Conservation (phyloP, 306 rosid species). For the Crataegus laevigata region DNA sequence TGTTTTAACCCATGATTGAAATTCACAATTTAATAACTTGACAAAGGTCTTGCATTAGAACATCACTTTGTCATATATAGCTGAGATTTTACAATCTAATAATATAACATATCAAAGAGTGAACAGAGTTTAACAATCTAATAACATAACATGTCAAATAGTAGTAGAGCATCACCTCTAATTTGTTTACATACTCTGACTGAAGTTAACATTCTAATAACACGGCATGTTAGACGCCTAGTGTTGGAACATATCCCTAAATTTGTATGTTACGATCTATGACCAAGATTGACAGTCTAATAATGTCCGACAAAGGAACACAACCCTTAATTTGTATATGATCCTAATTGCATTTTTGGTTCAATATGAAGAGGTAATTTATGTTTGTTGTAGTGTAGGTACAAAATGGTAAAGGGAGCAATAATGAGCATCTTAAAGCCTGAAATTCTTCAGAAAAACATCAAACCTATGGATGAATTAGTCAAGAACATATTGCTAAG, state of each 20-base stretch:
- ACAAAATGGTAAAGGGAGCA: slow-evolving; percentile 30
- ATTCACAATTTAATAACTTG: no score
- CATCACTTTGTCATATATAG: background rate
- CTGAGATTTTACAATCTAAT: background rate
- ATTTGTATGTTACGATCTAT: no score
- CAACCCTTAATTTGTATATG: background rate
- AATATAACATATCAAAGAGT: no score
- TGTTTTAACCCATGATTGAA: background rate
- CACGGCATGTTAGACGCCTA: no score
- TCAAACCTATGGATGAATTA: slow-evolving; percentile 34
- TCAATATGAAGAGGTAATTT: background rate
- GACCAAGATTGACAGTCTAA: no score
- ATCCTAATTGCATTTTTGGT: background rate
- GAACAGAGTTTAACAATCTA: no score
- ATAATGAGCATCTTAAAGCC: slow-evolving; percentile 45
- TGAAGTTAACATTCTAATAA: no score
- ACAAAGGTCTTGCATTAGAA: no score
- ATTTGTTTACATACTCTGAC: no score
- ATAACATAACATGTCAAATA: no score
- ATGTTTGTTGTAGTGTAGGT: slow-evolving; percentile 4
- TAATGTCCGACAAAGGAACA: background rate
- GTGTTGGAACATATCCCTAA: no score
- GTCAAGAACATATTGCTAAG: slow-evolving; percentile 5
- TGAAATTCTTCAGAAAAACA: slow-evolving; percentile 37
- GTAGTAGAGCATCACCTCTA: no score